Evolutionary conservation across 129 eudicot species (phyloP).

Genomic region (Centrapalus pauciflorus): DNA sequence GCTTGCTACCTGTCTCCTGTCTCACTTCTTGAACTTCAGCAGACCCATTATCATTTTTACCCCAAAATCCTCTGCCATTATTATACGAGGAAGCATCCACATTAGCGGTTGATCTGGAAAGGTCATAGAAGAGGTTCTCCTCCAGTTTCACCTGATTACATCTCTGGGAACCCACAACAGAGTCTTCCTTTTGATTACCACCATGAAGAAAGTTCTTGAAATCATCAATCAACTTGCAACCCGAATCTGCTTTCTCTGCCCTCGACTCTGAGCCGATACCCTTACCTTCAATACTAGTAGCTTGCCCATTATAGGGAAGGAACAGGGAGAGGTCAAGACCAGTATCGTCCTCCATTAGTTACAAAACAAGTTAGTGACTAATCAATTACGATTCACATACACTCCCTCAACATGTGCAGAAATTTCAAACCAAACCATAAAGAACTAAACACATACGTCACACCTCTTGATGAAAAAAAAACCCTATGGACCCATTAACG

Average conservation of each 20-base stretch:
- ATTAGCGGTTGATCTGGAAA: conserved; percentile 36
- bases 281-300: conserved; percentile 46
- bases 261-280: conserved; percentile 49
- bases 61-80: conserved; percentile 34
- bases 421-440: conserved; percentile 6
- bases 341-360: conserved; percentile 69
- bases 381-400: not conserved
- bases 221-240: conserved; percentile 70
- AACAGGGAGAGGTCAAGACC: conserved; percentile 72
- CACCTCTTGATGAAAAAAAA: too few species aligned
- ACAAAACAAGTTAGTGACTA: not conserved
- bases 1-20: conserved; percentile 40
- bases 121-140: conserved; percentile 57
- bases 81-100: conserved; percentile 45
- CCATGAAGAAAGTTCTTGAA: conserved; percentile 88
- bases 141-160: conserved; percentile 47
- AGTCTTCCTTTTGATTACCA: conserved; percentile 45
- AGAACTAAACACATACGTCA: not conserved
- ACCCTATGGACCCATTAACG: too few species aligned
- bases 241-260: conserved; percentile 62
- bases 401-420: not conserved
- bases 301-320: conserved; percentile 60
- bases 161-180: conserved; percentile 33
- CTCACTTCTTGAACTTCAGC: conserved; percentile 41
- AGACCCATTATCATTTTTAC: conserved; percentile 37